phyloP scores from a whole-genome alignment of 495 filamentous ascomycete genomes.

The Xylaria curta region DNA sequence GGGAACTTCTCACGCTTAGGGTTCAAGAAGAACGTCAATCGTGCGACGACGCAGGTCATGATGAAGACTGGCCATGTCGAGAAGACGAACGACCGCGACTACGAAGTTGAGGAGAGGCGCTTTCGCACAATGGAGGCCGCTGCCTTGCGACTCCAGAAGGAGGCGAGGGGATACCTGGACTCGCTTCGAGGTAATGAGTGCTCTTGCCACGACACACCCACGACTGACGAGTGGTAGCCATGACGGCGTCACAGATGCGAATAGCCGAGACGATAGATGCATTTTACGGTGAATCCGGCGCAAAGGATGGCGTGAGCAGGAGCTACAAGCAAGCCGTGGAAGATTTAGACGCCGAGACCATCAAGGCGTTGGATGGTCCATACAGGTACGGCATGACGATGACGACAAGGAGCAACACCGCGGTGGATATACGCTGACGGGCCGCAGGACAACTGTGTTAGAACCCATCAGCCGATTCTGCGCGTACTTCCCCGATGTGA shows the following conservation, averaged over 20 bases:
- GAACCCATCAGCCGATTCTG: constrained; percentile 96
- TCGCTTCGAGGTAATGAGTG: constrained; percentile 76
- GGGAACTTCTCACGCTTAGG: constrained; percentile 55
- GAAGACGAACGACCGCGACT: constrained; percentile 96
- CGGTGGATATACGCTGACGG: constrained; percentile 2
- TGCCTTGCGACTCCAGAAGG: constrained; percentile 88
- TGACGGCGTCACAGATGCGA: constrained; percentile 99
- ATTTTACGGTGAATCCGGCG: constrained; percentile 96
- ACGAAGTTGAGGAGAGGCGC: constrained; percentile 96
- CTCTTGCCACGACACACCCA: neutral
- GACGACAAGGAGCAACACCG: constrained; percentile 7
- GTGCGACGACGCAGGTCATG: constrained; percentile 99
- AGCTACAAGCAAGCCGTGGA: constrained; percentile 98
- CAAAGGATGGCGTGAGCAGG: constrained; percentile 90
- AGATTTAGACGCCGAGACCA: constrained; percentile 95
- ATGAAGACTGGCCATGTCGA: constrained; percentile 99
- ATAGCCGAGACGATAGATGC: constrained; percentile 99
- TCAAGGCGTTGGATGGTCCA: constrained; percentile 97
- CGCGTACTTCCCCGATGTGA: constrained; percentile 98
- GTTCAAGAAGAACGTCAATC: constrained; percentile 99
- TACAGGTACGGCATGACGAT: constrained; percentile 66
- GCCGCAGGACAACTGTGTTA: constrained; percentile 79
- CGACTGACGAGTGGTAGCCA: constrained; percentile 61
- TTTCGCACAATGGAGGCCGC: constrained; percentile 97
- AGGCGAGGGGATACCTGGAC: constrained; percentile 97